Evolutionary conservation across 208 protist genomes (phyloP).

Genomic region (Angomonas ambiguus): DNA sequence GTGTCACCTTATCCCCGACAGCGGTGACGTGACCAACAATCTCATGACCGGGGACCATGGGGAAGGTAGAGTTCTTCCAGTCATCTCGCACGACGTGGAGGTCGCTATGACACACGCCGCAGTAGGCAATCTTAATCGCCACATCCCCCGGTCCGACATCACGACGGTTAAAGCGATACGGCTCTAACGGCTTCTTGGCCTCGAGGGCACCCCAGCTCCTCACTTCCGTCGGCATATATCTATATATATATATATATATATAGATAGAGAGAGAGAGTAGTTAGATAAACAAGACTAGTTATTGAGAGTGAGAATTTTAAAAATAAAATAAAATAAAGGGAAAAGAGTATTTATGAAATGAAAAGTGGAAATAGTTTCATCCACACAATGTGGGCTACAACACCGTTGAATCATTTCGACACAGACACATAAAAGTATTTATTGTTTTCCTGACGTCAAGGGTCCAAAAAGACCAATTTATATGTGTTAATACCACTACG

Average conservation of each 20-base stretch:
- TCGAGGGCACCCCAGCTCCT: slow-evolving; percentile 32
- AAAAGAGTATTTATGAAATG: too few relatives aligned
- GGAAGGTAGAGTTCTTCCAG: slow-evolving; percentile 47
- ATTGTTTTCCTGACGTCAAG: too few relatives aligned
- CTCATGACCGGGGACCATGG: slow-evolving; percentile 73
- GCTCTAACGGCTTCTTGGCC: slow-evolving; percentile 34
- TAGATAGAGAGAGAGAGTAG: slow-evolving; percentile 12
- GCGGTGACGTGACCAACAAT: slow-evolving; percentile 64
- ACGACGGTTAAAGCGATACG: slow-evolving; percentile 37
- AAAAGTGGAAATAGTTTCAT: too few relatives aligned
- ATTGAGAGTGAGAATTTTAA: not conserved
- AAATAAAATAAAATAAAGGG: too few relatives aligned
- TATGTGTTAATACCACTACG: too few relatives aligned
- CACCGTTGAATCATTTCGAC: too few relatives aligned
- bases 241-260: slow-evolving; percentile 9
- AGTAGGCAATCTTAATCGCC: slow-evolving; percentile 71
- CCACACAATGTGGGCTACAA: too few relatives aligned
- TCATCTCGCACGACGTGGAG: slow-evolving; percentile 58
- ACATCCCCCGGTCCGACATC: slow-evolving; percentile 41
- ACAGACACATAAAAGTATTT: too few relatives aligned
- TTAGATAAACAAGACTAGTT: slow-evolving; percentile 3
- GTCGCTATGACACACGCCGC: slow-evolving; percentile 85
- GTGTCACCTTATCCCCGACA: slow-evolving; percentile 61
- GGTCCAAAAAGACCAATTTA: too few relatives aligned
- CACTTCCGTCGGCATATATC: slow-evolving; percentile 24